phyloP scores from a whole-genome alignment of 2,329 filamentous ascomycete species.

The Arthrobotrys sphaeroides region DNA sequence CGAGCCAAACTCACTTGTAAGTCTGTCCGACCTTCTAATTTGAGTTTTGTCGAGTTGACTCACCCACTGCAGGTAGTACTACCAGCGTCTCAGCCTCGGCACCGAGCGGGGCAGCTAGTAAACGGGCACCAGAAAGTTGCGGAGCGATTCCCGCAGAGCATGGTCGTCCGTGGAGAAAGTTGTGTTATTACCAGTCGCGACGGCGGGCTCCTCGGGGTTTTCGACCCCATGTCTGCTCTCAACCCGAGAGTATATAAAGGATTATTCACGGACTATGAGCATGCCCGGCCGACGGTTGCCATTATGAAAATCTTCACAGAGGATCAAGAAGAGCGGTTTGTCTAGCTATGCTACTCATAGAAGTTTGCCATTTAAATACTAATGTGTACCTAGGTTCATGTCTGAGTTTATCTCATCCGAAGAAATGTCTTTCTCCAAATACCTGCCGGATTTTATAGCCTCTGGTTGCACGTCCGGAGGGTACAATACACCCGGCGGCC shows the following conservation, averaged over 20 bases:
- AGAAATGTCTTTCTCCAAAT: neutral
- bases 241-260: slow-evolving; percentile 10
- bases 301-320: slow-evolving; percentile 10
- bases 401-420: slow-evolving; percentile 1
- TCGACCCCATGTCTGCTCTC: neutral
- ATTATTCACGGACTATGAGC: neutral
- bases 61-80: neutral
- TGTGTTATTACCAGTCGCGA: neutral
- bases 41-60: neutral
- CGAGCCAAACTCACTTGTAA: neutral
- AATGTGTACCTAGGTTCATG: neutral
- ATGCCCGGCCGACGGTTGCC: neutral
- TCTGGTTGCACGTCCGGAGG: neutral
- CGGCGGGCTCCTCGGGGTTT: neutral
- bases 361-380: neutral
- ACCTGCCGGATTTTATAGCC: neutral
- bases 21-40: neutral
- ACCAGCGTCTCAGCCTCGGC: neutral
- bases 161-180: slow-evolving; percentile 8
- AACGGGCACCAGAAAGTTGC: neutral
- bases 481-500: neutral
- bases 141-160: neutral
- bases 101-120: neutral
- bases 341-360: too few relatives aligned
- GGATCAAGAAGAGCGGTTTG: neutral